Percentiles rank a stretch among this genome's conserved stretches.
Evolutionary conservation across 352 stramenopile species (phyloP).

Genomic region (Globisporangium barbulae): DNA sequence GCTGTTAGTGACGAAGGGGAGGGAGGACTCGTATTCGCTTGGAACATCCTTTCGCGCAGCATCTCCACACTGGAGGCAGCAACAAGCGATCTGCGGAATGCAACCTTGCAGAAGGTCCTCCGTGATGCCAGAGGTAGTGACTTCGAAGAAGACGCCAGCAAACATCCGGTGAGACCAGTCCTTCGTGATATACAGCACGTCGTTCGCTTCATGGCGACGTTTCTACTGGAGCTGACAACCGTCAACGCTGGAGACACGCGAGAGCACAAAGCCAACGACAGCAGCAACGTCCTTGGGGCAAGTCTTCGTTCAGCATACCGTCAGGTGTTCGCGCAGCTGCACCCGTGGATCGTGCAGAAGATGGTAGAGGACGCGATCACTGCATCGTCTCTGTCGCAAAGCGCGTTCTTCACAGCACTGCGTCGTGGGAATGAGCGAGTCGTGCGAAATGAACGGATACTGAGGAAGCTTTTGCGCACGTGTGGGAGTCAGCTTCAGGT

Average conservation of each 20-base stretch:
- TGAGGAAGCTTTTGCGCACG: slow-evolving; percentile 1
- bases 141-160: background rate
- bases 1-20: background rate
- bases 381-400: background rate
- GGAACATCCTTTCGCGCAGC: slow-evolving; percentile 6
- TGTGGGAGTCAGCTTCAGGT: slow-evolving; percentile 12
- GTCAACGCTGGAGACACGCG: background rate
- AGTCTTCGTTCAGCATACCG: slow-evolving; percentile 11
- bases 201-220: slow-evolving; percentile 6
- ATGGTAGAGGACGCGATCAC: slow-evolving; percentile 4
- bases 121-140: background rate
- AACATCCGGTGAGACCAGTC: background rate
- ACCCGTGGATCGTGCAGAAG: slow-evolving; percentile 17
- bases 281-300: background rate
- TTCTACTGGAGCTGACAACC: slow-evolving; percentile 10
- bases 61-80: slow-evolving; percentile 12
- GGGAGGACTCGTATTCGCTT: slow-evolving; percentile 18
- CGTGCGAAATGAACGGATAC: slow-evolving; percentile 4
- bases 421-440: slow-evolving; percentile 15
- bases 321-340: slow-evolving; percentile 10
- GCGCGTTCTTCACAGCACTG: slow-evolving; percentile 10
- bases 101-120: slow-evolving; percentile 8
- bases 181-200: background rate
- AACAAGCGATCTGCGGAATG: slow-evolving; percentile 12
- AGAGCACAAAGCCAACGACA: background rate